A percentile compares a stretch with the other conserved stretches of the same genome.
Evolutionary conservation across 139 green algal species (phyloP).

Genomic region (Picochlorum sp.): DNA sequence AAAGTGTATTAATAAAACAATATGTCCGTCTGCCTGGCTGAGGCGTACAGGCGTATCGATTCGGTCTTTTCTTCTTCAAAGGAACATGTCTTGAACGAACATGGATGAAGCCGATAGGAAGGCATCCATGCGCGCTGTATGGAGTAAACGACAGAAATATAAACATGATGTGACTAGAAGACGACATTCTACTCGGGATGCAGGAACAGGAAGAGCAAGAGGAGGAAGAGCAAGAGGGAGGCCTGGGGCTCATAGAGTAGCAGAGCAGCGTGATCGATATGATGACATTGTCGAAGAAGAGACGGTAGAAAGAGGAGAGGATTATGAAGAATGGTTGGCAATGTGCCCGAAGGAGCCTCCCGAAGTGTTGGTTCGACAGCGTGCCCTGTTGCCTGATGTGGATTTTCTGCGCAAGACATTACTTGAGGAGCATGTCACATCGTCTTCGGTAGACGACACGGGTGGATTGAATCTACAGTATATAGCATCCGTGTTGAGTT

Average conservation of each 20-base stretch:
- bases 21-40: too few relatives aligned
- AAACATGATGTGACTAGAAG: conserved; percentile 25
- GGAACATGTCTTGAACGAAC: too few relatives aligned
- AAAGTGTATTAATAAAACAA: too few relatives aligned
- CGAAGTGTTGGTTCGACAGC: background rate
- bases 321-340: conserved; percentile 4
- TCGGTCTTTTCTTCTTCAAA: too few relatives aligned
- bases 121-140: background rate
- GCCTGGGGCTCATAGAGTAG: background rate
- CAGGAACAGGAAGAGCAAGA: background rate
- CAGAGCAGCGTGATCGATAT: background rate
- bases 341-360: background rate
- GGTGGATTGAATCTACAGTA: too few relatives aligned
- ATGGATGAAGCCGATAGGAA: background rate
- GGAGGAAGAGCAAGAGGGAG: background rate
- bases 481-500: too few relatives aligned
- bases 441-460: too few relatives aligned
- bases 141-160: background rate
- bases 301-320: background rate
- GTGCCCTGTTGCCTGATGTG: background rate
- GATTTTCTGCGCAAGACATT: background rate
- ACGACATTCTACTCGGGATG: background rate
- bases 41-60: too few relatives aligned
- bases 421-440: background rate
- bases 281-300: background rate